A percentile compares a stretch with the other conserved stretches of the same genome.
These are phyloP conservation scores for Starmerella sp. DNA, from an alignment of 805 yeast species.

Conservation along the genomic window DNA sequence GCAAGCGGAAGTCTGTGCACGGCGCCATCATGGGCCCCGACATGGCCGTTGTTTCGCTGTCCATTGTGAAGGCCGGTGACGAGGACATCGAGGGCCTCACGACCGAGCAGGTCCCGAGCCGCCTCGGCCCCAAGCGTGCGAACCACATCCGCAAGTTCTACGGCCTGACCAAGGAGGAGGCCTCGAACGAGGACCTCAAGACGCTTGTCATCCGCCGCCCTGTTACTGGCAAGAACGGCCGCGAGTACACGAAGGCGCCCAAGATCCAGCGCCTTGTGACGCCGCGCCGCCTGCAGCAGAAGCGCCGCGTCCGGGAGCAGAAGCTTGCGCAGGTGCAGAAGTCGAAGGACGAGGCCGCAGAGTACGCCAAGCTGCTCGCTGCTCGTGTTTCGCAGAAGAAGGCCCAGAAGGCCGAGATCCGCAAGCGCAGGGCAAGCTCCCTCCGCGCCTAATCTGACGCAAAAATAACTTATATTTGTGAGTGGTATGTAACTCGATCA, in stretches of 20 bases:
- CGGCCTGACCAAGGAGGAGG: slow-evolving; percentile 87
- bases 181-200: slow-evolving; percentile 47
- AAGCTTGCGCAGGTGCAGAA: slow-evolving; percentile 96
- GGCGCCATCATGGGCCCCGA: slow-evolving; percentile 98
- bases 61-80: slow-evolving; percentile 96
- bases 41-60: slow-evolving; percentile 87
- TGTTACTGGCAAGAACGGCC: slow-evolving; percentile 85
- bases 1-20: slow-evolving; percentile 99
- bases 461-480: slow-evolving; percentile 7
- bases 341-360: slow-evolving; percentile 99
- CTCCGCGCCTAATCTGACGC: slow-evolving; percentile 38
- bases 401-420: slow-evolving; percentile 96
- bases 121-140: slow-evolving; percentile 99
- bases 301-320: slow-evolving; percentile 89
- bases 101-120: slow-evolving; percentile 89
- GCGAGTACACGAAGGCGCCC: slow-evolving; percentile 99
- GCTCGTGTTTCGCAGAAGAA: slow-evolving; percentile 96
- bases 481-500: slow-evolving; percentile 1
- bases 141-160: slow-evolving; percentile 99
- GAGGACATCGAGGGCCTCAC: slow-evolving; percentile 92
- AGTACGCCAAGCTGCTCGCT: slow-evolving; percentile 97
- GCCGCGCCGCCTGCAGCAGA: slow-evolving; percentile 98
- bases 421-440: slow-evolving; percentile 99
- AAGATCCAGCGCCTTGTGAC: slow-evolving; percentile 99
- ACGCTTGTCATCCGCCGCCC: slow-evolving; percentile 96